Base-by-base conservation (phyloP, 1,284 basidiomycete genomes). In the Amylostereum areolatum region DNA sequence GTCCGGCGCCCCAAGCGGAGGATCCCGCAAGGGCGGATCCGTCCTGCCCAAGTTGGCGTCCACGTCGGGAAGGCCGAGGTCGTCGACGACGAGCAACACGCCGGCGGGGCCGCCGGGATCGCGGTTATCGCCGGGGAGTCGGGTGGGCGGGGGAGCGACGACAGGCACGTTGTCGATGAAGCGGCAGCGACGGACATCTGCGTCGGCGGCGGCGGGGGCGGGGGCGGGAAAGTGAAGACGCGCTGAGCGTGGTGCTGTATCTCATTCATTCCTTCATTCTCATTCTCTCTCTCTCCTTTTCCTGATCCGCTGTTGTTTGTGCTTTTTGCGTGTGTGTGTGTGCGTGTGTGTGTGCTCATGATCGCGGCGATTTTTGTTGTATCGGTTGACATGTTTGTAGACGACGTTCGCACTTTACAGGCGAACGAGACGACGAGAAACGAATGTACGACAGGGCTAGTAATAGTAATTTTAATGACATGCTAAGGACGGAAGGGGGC, bases 171-270 rank as follows among this genome's bases (percentile, higher is more conserved):
- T 75, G 43, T 77, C 83, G 36, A 76, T 90, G 78, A 90, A 90
- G 68, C 74, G 87, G 54, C 88, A 89, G 62, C 74, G 88, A 71
- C 80, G 87, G 73, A 83, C 82, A 57, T 88, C 85, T 49, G 74
- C 75, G 1, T 18, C 18, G 18, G 18, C 18, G 8, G 41, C 41
- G n/a, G 41, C 41, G n/a, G 41, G 41, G 41, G n/a, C 25, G 41
- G 41, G 4, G 27, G 41, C 27, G 41, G 41, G 18, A 18, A 18
- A 18, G 18, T 18, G 18, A 18, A 18, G 18, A 18, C 18, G 18
- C 18, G 18, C 18, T 18, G 18, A 18, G 18, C 18, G 18, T 35
- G 34, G 34, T 8, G 34, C n/a, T 35, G 34, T 35, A n/a, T n/a
- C 8, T 35, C 9, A 9, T 8, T n/a, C 9, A n/a, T 35, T n/a